A percentile compares a stretch with the other conserved stretches of the same genome.
Conservation (phyloP, 208 protist species). For the Crithidia expoeki region DNA sequence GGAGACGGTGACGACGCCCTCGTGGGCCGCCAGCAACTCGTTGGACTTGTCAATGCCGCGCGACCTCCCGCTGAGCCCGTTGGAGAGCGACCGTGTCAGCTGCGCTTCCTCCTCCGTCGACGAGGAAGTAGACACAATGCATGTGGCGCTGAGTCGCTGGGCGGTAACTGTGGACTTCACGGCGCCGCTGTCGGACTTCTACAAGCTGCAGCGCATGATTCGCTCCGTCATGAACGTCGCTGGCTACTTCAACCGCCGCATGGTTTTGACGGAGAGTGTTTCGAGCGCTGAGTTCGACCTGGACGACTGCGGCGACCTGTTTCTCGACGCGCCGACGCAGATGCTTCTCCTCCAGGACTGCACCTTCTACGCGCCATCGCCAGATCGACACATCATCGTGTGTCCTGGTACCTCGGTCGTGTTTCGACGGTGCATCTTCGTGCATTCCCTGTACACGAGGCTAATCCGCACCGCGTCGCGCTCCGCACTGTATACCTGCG, state of each 20-base stretch:
- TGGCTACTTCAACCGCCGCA: constrained; percentile 16
- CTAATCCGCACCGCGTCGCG: constrained; percentile 25
- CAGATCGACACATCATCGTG: constrained; percentile 42
- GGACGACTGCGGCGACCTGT: constrained; percentile 42
- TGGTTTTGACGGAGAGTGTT: constrained; percentile 18
- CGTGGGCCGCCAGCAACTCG: neutral
- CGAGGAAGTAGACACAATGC: constrained; percentile 22
- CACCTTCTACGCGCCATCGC: constrained; percentile 32
- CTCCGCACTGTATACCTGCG: constrained; percentile 24
- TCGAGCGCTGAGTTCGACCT: constrained; percentile 37
- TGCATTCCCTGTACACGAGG: constrained; percentile 12
- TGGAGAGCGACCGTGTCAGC: constrained; percentile 33
- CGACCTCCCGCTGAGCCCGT: constrained; percentile 21
- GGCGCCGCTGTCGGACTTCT: constrained; percentile 18
- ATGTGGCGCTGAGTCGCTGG: constrained; percentile 31
- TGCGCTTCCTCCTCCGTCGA: constrained; percentile 32
- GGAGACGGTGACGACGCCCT: constrained; percentile 18
- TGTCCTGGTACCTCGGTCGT: constrained; percentile 51
- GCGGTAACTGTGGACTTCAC: constrained; percentile 24
- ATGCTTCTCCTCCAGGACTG: constrained; percentile 58
- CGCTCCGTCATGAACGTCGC: constrained; percentile 1
- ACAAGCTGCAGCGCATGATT: constrained; percentile 28
- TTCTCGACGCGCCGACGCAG: constrained; percentile 47
- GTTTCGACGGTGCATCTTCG: constrained; percentile 58
- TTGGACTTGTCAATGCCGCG: constrained; percentile 10